Base-by-base conservation (phyloP, 202 grass and related monocot genomes). In the Zoysia matrella region DNA sequence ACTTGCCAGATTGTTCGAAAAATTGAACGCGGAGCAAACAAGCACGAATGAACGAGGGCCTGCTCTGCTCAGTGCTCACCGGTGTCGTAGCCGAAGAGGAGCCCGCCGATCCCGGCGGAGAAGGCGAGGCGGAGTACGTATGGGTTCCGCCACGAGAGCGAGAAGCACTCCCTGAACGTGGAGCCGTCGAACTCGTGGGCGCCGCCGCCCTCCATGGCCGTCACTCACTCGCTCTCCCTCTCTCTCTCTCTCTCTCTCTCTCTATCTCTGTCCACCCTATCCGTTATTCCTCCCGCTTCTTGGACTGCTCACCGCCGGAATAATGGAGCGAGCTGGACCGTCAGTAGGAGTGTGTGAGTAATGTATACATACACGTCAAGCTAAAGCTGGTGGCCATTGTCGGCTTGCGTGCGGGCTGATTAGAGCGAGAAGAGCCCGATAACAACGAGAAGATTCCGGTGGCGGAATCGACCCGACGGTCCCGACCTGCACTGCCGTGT, bases 51-150 rank as follows among this genome's bases (percentile, higher is more conserved):
- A 36, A 36, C 30, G 30, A 36, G 30, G 30, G 30, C 30, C 30
- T 36, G 30, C 30, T 36, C 30, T 36, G 30, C 30, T 36, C 30
- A 36, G 30, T 43, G 42, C 60, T 60, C 47, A 94, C 94, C 94
- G 56, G 94, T 94, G 86, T 97, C 91, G 77, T 97, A 97, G 63
- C 94, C 94, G 80, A 97, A 97, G 87, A 97, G 94, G 67, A 97
- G 83, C 7, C 94, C 94, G 46, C 94, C 94, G 52, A 97, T 91
- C 76, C 94, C 94, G 15, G 94, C 91, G 18, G 94, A 93, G 65
- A 88, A 89, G 45, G 91, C 91, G 68, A 97, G 87, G 8, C 91
- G 64, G 82, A 94, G 94, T 45, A 94, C 89, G 74, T 97, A 97
- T 30, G 89, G 88, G 72, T 91, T 97, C 64, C 94, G 78, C 91